These are phyloP conservation scores for Ascochyta lentis DNA, from an alignment of 2,329 filamentous ascomycete genomes.

Conservation along the genomic window DNA sequence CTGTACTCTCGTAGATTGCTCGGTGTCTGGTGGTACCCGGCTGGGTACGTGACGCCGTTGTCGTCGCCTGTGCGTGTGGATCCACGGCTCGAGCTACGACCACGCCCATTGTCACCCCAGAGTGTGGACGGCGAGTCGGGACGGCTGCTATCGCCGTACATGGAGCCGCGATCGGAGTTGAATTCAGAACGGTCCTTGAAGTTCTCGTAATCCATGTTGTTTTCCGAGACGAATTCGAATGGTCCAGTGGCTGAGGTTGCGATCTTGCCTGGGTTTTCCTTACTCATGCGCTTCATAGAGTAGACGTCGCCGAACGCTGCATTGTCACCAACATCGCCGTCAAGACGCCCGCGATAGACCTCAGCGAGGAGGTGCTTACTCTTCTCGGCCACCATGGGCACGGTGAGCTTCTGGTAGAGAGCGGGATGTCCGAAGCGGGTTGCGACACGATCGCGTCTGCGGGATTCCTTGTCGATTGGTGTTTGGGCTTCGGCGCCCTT, in stretches of 20 bases:
- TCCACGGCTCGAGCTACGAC: conserved; percentile 32
- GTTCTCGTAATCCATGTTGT: conserved; percentile 86
- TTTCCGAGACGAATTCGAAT: conserved; percentile 89
- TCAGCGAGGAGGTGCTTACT: conserved; percentile 85
- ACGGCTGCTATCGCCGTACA: conserved; percentile 65
- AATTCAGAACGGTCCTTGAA: conserved; percentile 93
- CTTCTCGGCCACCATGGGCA: conserved; percentile 93
- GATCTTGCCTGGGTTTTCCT: conserved; percentile 63
- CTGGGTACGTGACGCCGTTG: conserved; percentile 52
- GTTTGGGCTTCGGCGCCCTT: conserved; percentile 56
- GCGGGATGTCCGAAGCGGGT: conserved; percentile 86
- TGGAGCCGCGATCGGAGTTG: conserved; percentile 74
- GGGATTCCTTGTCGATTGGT: conserved; percentile 51
- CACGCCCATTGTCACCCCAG: conserved; percentile 29
- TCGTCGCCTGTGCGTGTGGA: conserved; percentile 40
- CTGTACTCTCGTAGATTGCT: conserved; percentile 51
- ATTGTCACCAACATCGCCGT: conserved; percentile 61
- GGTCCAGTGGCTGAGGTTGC: conserved; percentile 53
- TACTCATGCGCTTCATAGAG: conserved; percentile 78
- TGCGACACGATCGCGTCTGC: conserved; percentile 70
- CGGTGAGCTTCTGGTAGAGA: conserved; percentile 86
- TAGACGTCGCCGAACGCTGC: conserved; percentile 85
- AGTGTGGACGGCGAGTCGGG: conserved; percentile 63
- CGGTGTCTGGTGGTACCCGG: conserved; percentile 57
- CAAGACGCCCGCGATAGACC: conserved; percentile 82